Base-by-base conservation (phyloP, 108 stramenopile genomes). In the Fragilariopsis cylindrus region DNA sequence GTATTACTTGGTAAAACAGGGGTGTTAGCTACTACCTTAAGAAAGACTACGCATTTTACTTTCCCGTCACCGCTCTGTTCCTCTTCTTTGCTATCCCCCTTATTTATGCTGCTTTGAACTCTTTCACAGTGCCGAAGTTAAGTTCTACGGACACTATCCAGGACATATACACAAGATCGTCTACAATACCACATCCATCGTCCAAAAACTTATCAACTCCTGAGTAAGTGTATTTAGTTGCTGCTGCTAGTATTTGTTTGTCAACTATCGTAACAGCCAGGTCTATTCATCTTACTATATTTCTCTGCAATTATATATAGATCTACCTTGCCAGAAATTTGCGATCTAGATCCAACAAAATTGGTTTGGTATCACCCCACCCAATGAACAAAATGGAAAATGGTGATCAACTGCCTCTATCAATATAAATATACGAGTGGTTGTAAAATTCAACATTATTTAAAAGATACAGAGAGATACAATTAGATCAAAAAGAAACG, bases 401-500 rank as follows among this genome's bases (percentile, higher is more conserved):
- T 30, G 30, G 30, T 30, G 30, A 30, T 30, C 30, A 30, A 30
- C 30, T 30, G 30, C 30, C 30, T 30, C 30, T 30, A 30, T 30
- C 50, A 13, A 52, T 52, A 9, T 52, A 52, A 52, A 52, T 13
- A 30, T 30, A 30, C 30, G 30, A 30, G 30, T 13, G 50, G 50
- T 52, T 13, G 13, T 52, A 13, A 52, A 52, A 52, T 13, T 52
- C 50, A 52, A 52, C 50, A 13, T 52, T 52, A 9, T 52, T 13
- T 52, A 9, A 52, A 52, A 48, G 67, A 40, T 48, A 48, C 39
- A 68, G 18, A 5, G 19, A 49, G 2, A 68, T 50, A 12, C 46
- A 50, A 49, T 87, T 87, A 6, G 84, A 69, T 40, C 54, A 54
- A 55, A 87, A 87, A 3, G 79, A 52, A 13, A 83, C 86, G 8